Base-by-base conservation (phyloP, 176 grass and related monocot species). In the Alloteropsis semialata region DNA sequence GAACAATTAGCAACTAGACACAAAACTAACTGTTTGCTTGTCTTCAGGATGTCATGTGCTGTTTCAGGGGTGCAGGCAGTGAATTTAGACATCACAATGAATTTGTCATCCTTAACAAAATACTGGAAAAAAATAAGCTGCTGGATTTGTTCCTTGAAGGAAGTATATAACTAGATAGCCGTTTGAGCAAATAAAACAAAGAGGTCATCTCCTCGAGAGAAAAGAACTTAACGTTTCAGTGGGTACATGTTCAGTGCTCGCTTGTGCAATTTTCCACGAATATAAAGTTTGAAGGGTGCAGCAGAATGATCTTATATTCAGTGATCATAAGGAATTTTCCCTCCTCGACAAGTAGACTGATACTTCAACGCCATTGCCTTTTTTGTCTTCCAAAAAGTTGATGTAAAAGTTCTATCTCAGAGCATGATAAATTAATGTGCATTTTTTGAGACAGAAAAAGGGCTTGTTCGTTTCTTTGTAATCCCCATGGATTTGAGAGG, bases 21-120 rank as follows among this genome's bases (percentile, higher is more conserved):
- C 66, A 38, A 3, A 61, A 66, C 2, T 65, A 55, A 66, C 58
- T 39, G 75, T 34, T 67, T 79, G 48, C 87, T 36, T 78, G 74
- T 88, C 64, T 36, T 83, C 43, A 25, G 65, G 86, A 74, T 74
- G 48, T 36, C 48, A 11, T 77, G 75, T 77, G 24, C 56, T 77
- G 56, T 45, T 44, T 43, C 12, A 25, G 43, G n/a, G 54, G 12
- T 29, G 54, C 19, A 61, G n/a, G 55, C 28, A 19, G 8, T 59
- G 34, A 59, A 4, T 24, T 61, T 43, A 18, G 22, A 42, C 32
- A 15, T 69, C 71, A 30, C 44, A 81, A 39, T 6, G 63, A 69
- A 19, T 55, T 41, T 67, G 3, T 25, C 19, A 22, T 54, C 51
- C 51, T 22, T 22, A 54, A 17, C 15, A 54, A 75, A 55, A 8